These are phyloP conservation scores for Stropharia rugosoannulata DNA, from an alignment of 768 basidiomycete species.

Conservation along the genomic window DNA sequence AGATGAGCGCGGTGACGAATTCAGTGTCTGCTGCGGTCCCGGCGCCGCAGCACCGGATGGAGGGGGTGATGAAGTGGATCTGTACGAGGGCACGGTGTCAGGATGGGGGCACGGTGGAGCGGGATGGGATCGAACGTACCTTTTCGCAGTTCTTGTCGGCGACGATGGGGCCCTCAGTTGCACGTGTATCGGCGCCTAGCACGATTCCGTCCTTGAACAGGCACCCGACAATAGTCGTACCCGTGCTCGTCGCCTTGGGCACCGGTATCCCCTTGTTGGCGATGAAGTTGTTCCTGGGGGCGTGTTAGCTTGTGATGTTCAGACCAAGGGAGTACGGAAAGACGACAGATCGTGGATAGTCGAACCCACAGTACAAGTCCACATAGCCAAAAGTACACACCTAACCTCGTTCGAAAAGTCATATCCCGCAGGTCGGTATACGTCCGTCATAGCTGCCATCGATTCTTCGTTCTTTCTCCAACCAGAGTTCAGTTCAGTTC, in stretches of 20 bases:
- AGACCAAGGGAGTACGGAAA: too few relatives aligned
- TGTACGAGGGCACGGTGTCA: constrained; percentile 28
- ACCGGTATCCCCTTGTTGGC: constrained; percentile 66
- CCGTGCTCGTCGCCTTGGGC: constrained; percentile 88
- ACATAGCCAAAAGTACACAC: constrained; percentile 29
- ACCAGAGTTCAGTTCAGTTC: too few relatives aligned
- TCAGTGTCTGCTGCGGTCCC: constrained; percentile 99
- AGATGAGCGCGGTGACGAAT: constrained; percentile 91
- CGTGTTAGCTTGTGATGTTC: not conserved
- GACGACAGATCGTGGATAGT: too few relatives aligned
- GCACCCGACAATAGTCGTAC: constrained; percentile 98
- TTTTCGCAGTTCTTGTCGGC: constrained; percentile 99
- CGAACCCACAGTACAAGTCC: not conserved
- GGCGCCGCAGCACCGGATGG: constrained; percentile 96
- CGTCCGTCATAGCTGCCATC: constrained; percentile 49
- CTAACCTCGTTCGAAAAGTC: constrained; percentile 76
- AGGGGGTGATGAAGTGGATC: constrained; percentile 97
- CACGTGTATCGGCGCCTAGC: constrained; percentile 94
- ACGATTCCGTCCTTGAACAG: constrained; percentile 91
- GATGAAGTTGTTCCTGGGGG: constrained; percentile 70
- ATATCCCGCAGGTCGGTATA: constrained; percentile 56
- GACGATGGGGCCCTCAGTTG: constrained; percentile 92
- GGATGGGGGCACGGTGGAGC: not conserved
- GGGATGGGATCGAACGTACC: constrained; percentile 42
- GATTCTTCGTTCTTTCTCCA: too few relatives aligned